Base-by-base conservation (phyloP, 1,284 basidiomycete species). In the Porodaedalea pini region DNA sequence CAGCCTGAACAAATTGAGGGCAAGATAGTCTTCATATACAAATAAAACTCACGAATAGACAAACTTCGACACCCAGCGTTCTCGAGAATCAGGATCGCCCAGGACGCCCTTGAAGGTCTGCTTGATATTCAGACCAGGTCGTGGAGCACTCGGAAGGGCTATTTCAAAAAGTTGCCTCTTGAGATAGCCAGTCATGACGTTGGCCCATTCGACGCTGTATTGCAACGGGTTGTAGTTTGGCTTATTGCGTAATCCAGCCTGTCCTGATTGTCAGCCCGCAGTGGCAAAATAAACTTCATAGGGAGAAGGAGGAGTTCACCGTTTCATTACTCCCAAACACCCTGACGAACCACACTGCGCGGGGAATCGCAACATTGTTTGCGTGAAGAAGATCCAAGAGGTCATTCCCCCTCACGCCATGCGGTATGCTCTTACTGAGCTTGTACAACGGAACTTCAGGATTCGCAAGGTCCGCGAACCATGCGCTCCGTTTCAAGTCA, bases 261-360 rank as follows among this genome's bases (percentile, higher is more conserved):
- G 59, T 4, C 43, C 5, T 19, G 53, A 50, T 17, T 21, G 44
- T 47, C 47, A 47, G 15, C 37, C 48, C n/a, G 45, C 8, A 17
- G 54, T 44, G 29, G 52, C 43, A 48, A 29, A 31, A n/a, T n/a
- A n/a, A n/a, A n/a, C n/a, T n/a, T n/a, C n/a, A n/a, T n/a, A n/a
- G 27, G 41, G 44, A 54, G 56, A 56, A 17, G 36, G 32, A 50
- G 50, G 34, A 36, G 61, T 79, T 61, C 66, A 93, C 89, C 40
- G 94, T 94, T 71, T 99, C 96, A 65, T 94, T 94, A 1, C 90
- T 92, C n/a, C 96, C 97, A 54, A 96, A 85, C 0, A 95, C 91
- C 11, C 94, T 82, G 29, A 98, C 81, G 69, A 97, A 94, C 97
- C 97, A 99, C 2, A 97, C 80, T 0, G 97, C 97, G 25, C 97